Evolutionary conservation across 1,284 basidiomycete genomes (phyloP).

Genomic region (Vanrija humicola): DNA sequence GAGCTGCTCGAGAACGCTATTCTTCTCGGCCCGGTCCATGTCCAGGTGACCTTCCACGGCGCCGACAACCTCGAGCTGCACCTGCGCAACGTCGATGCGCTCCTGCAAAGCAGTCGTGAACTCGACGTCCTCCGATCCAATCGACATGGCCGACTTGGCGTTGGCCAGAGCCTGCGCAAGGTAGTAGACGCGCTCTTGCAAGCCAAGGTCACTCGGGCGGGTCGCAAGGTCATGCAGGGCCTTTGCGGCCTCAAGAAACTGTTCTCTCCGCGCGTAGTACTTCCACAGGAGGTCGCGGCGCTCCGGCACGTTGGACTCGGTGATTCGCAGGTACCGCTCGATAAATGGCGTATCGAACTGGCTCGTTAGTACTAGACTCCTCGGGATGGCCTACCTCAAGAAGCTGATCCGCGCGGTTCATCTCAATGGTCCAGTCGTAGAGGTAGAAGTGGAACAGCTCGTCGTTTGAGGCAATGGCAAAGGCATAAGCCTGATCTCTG

Average conservation of each 20-base stretch:
- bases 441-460: slow-evolving; percentile 90
- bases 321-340: slow-evolving; percentile 69
- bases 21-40: slow-evolving; percentile 53
- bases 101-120: slow-evolving; percentile 88
- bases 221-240: slow-evolving; percentile 83
- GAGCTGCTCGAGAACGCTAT: slow-evolving; percentile 60
- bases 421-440: slow-evolving; percentile 87
- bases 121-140: slow-evolving; percentile 72
- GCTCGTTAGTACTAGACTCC: background rate
- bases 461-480: slow-evolving; percentile 79
- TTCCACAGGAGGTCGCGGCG: slow-evolving; percentile 94
- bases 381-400: slow-evolving; percentile 62
- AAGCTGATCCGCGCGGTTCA: slow-evolving; percentile 78
- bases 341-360: slow-evolving; percentile 52
- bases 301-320: slow-evolving; percentile 45
- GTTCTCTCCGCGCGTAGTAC: slow-evolving; percentile 87
- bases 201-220: slow-evolving; percentile 63
- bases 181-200: slow-evolving; percentile 77
- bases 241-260: slow-evolving; percentile 78
- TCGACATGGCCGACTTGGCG: slow-evolving; percentile 84
- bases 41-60: slow-evolving; percentile 47
- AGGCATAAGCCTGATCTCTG: slow-evolving; percentile 49
- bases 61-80: slow-evolving; percentile 75
- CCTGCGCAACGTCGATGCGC: slow-evolving; percentile 92
- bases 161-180: slow-evolving; percentile 90